These are phyloP conservation scores for Mycothermus thermophilus DNA, from an alignment of 495 filamentous ascomycete genomes.

Conservation along the genomic window DNA sequence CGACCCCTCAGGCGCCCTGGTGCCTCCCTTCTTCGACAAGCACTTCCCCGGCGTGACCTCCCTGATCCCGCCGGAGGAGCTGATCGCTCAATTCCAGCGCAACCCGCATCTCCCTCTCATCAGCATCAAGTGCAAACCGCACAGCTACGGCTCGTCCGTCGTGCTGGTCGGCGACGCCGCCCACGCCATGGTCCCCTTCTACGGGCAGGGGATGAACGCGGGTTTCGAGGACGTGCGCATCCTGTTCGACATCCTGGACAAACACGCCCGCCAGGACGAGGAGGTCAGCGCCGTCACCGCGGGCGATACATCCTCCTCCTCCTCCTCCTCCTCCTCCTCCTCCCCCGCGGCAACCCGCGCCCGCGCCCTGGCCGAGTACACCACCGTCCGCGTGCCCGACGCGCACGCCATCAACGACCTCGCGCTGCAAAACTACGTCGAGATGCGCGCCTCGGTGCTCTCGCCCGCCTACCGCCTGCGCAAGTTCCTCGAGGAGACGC, in stretches of 20 bases:
- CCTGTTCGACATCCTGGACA: constrained; percentile 59
- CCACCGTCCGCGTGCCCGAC: constrained; percentile 54
- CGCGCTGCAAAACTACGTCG: constrained; percentile 78
- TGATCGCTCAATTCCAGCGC: constrained; percentile 52
- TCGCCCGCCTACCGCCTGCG: constrained; percentile 60
- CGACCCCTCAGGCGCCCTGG: constrained; percentile 25
- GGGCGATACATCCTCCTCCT: too few species aligned
- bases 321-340: neutral
- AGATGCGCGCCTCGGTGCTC: constrained; percentile 78
- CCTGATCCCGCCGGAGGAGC: constrained; percentile 55
- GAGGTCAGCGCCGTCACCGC: constrained; percentile 5
- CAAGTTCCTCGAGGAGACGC: constrained; percentile 74
- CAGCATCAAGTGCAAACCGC: constrained; percentile 77
- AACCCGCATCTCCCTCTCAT: constrained; percentile 90
- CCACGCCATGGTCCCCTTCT: constrained; percentile 96
- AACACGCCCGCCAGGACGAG: constrained; percentile 32
- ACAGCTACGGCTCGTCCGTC: constrained; percentile 63
- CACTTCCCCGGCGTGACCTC: constrained; percentile 78
- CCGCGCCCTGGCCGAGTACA: constrained; percentile 60
- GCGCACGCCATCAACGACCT: constrained; percentile 86
- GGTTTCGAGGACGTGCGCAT: constrained; percentile 75
- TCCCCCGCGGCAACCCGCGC: constrained; percentile 27
- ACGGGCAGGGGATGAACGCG: constrained; percentile 81
- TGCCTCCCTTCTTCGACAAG: constrained; percentile 59
- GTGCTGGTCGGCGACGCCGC: constrained; percentile 90